These are phyloP conservation scores for Cardamine chenopodiifolia DNA, from an alignment of 345 rosid genomes.

Conservation along the genomic window DNA sequence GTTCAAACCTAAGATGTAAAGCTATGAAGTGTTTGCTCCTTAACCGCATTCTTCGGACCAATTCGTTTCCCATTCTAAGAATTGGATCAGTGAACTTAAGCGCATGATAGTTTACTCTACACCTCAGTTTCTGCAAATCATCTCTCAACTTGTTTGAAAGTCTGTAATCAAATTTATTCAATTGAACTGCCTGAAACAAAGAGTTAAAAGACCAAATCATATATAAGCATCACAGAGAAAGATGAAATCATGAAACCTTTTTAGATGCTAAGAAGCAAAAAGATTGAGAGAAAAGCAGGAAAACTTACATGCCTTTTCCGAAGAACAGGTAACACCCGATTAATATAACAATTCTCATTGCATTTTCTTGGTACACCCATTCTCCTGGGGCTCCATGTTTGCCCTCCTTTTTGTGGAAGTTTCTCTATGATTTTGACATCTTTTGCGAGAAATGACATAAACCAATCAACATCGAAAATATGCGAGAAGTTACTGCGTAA, in stretches of 20 bases:
- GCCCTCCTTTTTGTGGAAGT: conserved; percentile 75
- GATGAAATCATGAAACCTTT: not conserved
- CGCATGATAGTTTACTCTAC: conserved; percentile 93
- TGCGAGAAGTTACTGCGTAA: conserved; percentile 77
- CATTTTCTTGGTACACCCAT: conserved; percentile 99
- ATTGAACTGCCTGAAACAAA: conserved; percentile 74
- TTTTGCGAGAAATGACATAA: conserved; percentile 72
- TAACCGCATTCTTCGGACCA: conserved; percentile 76
- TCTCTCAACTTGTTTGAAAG: conserved; percentile 83
- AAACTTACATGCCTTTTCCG: conserved; percentile 99
- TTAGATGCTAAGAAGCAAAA: not conserved
- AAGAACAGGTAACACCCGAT: conserved; percentile 87
- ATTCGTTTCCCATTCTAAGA: conserved; percentile 66
- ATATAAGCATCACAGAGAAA: conserved; percentile 21
- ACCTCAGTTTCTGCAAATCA: conserved; percentile 89
- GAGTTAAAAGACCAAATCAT: conserved; percentile 14
- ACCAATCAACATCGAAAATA: conserved; percentile 84
- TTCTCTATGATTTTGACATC: conserved; percentile 88
- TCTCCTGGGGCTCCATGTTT: conserved; percentile 52
- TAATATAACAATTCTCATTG: conserved; percentile 82
- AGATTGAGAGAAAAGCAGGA: conserved; percentile 38
- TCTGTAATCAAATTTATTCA: conserved; percentile 90
- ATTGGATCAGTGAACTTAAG: conserved; percentile 86
- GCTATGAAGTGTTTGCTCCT: conserved; percentile 82
- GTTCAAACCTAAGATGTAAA: conserved; percentile 97